These are phyloP conservation scores for Trichoderma gracile DNA, from an alignment of 2,329 filamentous ascomycete species.

Conservation along the genomic window DNA sequence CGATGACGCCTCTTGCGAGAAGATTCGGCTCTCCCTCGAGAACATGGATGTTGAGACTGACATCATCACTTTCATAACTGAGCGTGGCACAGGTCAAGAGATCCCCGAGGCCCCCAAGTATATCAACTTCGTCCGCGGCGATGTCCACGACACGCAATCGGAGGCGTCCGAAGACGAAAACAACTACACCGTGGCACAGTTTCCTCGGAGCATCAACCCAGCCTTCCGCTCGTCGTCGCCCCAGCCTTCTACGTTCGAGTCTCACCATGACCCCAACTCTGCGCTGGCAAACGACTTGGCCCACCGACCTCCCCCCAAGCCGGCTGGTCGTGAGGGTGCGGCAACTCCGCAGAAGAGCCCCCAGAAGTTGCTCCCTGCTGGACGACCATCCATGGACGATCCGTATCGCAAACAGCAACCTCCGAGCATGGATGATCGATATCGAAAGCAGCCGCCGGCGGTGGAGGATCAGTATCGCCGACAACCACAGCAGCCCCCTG, in stretches of 20 bases:
- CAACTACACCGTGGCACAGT: constrained; percentile 91
- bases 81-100: constrained; percentile 89
- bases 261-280: constrained; percentile 83
- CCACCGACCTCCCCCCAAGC: constrained; percentile 52
- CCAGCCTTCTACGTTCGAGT: constrained; percentile 88
- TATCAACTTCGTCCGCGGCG: constrained; percentile 96
- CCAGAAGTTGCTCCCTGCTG: constrained; percentile 26
- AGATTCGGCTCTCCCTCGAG: constrained; percentile 88
- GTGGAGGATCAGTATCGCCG: constrained; percentile 28
- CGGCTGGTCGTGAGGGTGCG: constrained; percentile 52
- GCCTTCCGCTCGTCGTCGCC: constrained; percentile 95
- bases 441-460: constrained; percentile 22
- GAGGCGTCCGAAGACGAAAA: constrained; percentile 78
- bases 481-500: constrained; percentile 14
- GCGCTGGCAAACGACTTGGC: constrained; percentile 69
- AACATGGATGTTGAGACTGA: constrained; percentile 97
- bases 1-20: constrained; percentile 95
- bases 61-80: constrained; percentile 83
- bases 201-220: constrained; percentile 91
- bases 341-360: constrained; percentile 52
- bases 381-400: constrained; percentile 29
- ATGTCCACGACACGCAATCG: constrained; percentile 76
- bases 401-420: constrained; percentile 30
- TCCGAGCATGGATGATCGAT: constrained; percentile 8
- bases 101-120: constrained; percentile 97